Evolutionary conservation across 2,329 filamentous ascomycete genomes (phyloP).

Genomic region (Aphanocladium album): DNA sequence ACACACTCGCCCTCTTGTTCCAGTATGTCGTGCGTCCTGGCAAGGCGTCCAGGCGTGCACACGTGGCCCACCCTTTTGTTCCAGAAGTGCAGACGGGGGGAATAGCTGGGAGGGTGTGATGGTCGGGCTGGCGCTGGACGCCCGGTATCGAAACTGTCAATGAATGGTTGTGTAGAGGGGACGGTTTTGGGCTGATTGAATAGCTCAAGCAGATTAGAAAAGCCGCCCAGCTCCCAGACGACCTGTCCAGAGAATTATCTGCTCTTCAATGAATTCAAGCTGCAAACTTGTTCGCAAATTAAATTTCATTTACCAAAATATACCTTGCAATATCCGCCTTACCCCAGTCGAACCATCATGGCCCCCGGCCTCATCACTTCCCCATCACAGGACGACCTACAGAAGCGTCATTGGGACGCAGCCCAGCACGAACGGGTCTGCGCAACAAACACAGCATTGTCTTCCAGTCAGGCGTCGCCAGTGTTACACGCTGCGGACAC

Average conservation of each 20-base stretch:
- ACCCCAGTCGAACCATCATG: not conserved
- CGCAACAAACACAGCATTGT: not conserved
- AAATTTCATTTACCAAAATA: not conserved
- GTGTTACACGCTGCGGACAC: not conserved
- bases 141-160: not conserved
- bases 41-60: no score
- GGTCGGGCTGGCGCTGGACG: not conserved
- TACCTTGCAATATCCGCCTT: not conserved
- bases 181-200: not conserved
- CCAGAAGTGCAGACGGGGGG: not conserved
- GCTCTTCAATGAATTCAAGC: not conserved
- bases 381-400: not conserved
- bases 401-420: not conserved
- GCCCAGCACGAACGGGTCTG: not conserved
- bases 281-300: no score
- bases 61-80: slow-evolving; percentile 3
- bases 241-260: not conserved
- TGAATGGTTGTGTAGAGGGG: not conserved
- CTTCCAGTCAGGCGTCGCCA: not conserved
- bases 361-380: slow-evolving; percentile 3
- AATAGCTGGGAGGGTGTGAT: not conserved
- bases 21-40: slow-evolving; percentile 3
- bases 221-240: not conserved
- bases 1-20: not conserved
- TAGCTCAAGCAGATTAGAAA: not conserved